These are phyloP conservation scores for Dalbergia cultrata DNA, from an alignment of 306 rosid species.

Conservation along the genomic window DNA sequence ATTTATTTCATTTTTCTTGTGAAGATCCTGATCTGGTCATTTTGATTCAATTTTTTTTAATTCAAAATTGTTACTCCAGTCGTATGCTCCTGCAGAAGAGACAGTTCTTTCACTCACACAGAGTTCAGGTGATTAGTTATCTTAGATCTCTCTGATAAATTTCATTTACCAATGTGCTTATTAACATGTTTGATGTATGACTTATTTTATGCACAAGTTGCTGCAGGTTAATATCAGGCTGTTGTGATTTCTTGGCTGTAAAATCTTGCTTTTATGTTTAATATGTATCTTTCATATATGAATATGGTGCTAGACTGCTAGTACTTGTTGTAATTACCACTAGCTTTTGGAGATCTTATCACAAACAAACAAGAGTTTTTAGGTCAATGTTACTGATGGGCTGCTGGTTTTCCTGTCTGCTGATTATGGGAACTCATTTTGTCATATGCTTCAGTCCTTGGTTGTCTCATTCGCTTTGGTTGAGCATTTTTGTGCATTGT, in stretches of 20 bases:
- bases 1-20: conserved; percentile 8
- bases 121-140: conserved; percentile 86
- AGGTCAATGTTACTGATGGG: conserved; percentile 25
- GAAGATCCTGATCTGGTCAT: conserved; percentile 30
- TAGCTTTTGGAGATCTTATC: conserved; percentile 28
- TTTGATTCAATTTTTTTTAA: conserved; percentile 39
- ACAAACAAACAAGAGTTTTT: not conserved
- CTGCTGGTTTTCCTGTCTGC: conserved; percentile 33
- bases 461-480: conserved; percentile 9
- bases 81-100: conserved; percentile 93
- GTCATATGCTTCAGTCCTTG: conserved; percentile 11
- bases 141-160: conserved; percentile 31
- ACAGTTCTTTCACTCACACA: conserved; percentile 97
- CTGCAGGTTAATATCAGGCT: conserved; percentile 24
- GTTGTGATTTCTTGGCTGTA: conserved; percentile 27
- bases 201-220: conserved; percentile 6
- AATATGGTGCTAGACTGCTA: conserved; percentile 15
- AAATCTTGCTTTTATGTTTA: conserved; percentile 14
- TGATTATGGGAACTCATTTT: conserved; percentile 32
- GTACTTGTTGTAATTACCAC: conserved; percentile 25
- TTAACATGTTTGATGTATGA: conserved; percentile 33
- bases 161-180: conserved; percentile 39
- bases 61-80: conserved; percentile 59
- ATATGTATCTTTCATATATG: conserved; percentile 2
- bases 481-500: not conserved